These are phyloP conservation scores for Clarireedia hainanense DNA, from an alignment of 2,329 filamentous ascomycete genomes.

Conservation along the genomic window DNA sequence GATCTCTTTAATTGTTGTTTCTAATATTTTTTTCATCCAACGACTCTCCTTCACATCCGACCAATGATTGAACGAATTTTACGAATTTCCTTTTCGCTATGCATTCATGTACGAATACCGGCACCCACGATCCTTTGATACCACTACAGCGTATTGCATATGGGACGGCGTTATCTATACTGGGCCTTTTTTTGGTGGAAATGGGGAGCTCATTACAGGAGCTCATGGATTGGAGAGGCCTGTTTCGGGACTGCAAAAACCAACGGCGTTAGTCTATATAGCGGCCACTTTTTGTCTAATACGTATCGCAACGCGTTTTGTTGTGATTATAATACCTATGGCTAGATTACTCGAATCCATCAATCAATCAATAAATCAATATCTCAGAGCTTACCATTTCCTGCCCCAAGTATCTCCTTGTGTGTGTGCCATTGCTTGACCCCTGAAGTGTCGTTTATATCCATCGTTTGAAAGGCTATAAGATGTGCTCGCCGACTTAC, in stretches of 20 bases:
- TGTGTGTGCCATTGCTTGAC: too few species aligned
- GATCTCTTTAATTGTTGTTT: slow-evolving; percentile 18
- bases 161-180: slow-evolving; percentile 19
- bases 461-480: neutral
- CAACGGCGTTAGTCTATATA: slow-evolving; percentile 9
- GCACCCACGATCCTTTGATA: slow-evolving; percentile 21
- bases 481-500: too few species aligned
- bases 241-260: slow-evolving; percentile 7
- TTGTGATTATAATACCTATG: slow-evolving; percentile 1
- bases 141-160: slow-evolving; percentile 23
- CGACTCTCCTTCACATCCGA: slow-evolving; percentile 19
- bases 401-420: too few species aligned
- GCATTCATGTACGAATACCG: slow-evolving; percentile 28
- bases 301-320: neutral
- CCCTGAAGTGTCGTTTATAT: too few species aligned
- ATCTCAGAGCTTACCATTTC: neutral
- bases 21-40: slow-evolving; percentile 12
- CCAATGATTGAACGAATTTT: slow-evolving; percentile 21
- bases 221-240: slow-evolving; percentile 1
- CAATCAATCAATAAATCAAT: neutral
- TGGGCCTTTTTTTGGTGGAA: neutral
- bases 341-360: neutral
- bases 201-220: neutral
- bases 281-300: slow-evolving; percentile 6
- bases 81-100: slow-evolving; percentile 22